These are phyloP conservation scores for Glycyrrhiza uralensis DNA, from an alignment of 306 rosid genomes.

Conservation along the genomic window DNA sequence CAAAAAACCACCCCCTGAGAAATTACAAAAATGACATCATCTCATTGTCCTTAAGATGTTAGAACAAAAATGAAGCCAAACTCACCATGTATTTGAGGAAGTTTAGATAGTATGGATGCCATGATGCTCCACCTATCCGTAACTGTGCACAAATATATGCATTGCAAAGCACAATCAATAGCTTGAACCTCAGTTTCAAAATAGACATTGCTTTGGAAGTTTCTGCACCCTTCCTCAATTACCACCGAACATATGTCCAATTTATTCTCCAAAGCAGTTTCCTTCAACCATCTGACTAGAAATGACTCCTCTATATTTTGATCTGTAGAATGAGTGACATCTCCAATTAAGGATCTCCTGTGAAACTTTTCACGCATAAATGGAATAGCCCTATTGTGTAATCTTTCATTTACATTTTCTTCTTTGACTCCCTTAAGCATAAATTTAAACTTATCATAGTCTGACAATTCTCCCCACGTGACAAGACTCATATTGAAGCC, in stretches of 20 bases:
- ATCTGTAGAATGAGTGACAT: conserved; percentile 29
- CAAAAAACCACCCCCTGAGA: conserved; percentile 11
- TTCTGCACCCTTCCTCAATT: conserved; percentile 81
- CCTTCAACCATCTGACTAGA: conserved; percentile 92
- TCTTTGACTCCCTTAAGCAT: conserved; percentile 85
- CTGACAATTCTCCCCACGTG: conserved; percentile 68
- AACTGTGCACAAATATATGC: conserved; percentile 76
- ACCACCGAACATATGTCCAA: conserved; percentile 76
- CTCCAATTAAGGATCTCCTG: conserved; percentile 32
- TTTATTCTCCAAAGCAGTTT: conserved; percentile 70
- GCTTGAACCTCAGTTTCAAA: conserved; percentile 78
- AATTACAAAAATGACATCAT: conserved; percentile 15
- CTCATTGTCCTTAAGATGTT: conserved; percentile 20
- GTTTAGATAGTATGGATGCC: conserved; percentile 74
- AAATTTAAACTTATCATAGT: conserved; percentile 75
- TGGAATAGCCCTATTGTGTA: conserved; percentile 72
- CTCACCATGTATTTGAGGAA: conserved; percentile 79
- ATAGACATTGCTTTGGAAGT: conserved; percentile 46
- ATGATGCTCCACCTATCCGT: conserved; percentile 91
- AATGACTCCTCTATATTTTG: conserved; percentile 57
- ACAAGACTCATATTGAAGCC: conserved; percentile 56
- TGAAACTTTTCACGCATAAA: conserved; percentile 65
- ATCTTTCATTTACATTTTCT: conserved; percentile 59
- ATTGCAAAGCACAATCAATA: conserved; percentile 82
- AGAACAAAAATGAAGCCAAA: conserved; percentile 23